These are phyloP conservation scores for Tricholoma matsutake DNA, from an alignment of 768 basidiomycete genomes.

Conservation along the genomic window DNA sequence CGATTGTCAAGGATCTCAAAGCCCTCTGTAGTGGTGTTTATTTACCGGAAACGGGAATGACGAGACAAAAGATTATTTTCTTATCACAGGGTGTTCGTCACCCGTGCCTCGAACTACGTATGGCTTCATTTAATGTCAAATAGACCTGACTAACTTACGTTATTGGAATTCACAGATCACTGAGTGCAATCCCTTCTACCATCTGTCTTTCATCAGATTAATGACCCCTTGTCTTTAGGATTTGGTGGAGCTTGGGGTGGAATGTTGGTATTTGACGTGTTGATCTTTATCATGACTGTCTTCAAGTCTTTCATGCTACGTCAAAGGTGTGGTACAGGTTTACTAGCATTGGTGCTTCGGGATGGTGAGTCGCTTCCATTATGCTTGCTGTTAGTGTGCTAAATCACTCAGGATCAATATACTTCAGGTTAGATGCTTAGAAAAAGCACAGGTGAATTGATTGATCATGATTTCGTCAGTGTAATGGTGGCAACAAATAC, in stretches of 20 bases:
- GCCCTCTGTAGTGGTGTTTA: background rate
- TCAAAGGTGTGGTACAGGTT: background rate
- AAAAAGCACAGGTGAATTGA: background rate
- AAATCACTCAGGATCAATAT: background rate
- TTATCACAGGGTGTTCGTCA: background rate
- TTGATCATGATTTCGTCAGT: background rate
- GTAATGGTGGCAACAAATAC: constrained; percentile 2
- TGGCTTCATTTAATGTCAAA: background rate
- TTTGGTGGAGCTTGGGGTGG: constrained; percentile 5
- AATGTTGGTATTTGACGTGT: constrained; percentile 1
- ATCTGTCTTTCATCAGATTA: background rate
- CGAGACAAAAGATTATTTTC: background rate
- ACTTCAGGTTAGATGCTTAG: background rate
- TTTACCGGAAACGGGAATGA: background rate
- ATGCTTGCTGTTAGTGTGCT: background rate
- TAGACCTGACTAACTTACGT: background rate
- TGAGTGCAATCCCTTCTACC: background rate
- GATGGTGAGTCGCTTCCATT: background rate
- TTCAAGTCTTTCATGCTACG: background rate
- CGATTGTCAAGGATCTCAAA: background rate
- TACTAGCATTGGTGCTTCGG: background rate
- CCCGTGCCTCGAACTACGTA: background rate
- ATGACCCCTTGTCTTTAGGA: background rate
- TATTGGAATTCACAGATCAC: background rate
- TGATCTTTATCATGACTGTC: constrained; percentile 1